Conservation (phyloP, 805 yeast genomes). For the Peterozyma xylosa region DNA sequence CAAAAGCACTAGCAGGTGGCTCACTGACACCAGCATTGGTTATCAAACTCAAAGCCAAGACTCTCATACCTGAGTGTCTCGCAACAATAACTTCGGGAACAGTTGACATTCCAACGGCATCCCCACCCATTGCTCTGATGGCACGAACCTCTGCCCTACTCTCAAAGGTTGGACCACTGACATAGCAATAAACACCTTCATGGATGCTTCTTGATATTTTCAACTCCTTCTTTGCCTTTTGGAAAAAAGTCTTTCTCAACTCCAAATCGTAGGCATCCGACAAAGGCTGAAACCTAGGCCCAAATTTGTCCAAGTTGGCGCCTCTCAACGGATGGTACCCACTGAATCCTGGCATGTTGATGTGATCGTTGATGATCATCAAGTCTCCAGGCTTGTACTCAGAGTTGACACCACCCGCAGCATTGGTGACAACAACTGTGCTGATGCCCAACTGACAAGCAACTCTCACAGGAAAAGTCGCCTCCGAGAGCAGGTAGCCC, state of each 20-base stretch:
- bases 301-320: conserved; percentile 69
- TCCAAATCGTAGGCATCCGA: conserved; percentile 84
- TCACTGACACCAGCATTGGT: conserved; percentile 77
- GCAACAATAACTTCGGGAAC: conserved; percentile 95
- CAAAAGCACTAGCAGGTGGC: conserved; percentile 60
- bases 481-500: conserved; percentile 76
- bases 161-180: conserved; percentile 92
- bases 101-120: conserved; percentile 96
- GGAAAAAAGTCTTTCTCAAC: conserved; percentile 55
- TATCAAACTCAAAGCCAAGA: conserved; percentile 77
- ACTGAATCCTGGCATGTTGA: conserved; percentile 84
- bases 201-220: conserved; percentile 50
- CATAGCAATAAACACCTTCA: conserved; percentile 83
- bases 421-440: conserved; percentile 80
- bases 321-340: conserved; percentile 88
- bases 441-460: conserved; percentile 56
- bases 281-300: conserved; percentile 82
- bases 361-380: conserved; percentile 86
- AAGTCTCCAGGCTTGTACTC: conserved; percentile 74
- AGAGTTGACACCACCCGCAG: conserved; percentile 84
- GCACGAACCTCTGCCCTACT: conserved; percentile 85
- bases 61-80: conserved; percentile 77
- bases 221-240: conserved; percentile 36
- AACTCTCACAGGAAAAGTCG: conserved; percentile 81
- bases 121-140: conserved; percentile 70